phyloP scores from a whole-genome alignment of 768 basidiomycete genomes.

The Chiua virens region DNA sequence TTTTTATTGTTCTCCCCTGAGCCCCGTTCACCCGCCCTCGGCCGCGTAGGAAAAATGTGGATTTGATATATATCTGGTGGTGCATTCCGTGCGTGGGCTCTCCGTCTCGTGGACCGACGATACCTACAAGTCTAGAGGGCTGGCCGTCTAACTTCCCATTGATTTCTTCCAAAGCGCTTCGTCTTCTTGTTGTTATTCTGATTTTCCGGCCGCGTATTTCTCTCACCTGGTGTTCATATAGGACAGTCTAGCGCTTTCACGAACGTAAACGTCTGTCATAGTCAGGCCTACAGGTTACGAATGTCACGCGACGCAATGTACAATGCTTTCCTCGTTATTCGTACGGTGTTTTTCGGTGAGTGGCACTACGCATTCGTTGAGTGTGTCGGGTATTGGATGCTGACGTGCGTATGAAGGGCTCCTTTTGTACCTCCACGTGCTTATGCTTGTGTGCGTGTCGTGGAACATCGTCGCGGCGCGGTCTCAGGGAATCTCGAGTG shows the following conservation, averaged over 20 bases:
- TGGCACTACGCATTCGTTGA: neutral
- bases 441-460: conserved; percentile 54
- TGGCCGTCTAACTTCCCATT: conserved; percentile 8
- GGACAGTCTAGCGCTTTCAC: conserved; percentile 10
- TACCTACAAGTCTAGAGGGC: conserved; percentile 5
- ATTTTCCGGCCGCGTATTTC: neutral
- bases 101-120: conserved; percentile 23
- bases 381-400: neutral
- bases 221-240: neutral
- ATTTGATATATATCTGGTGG: conserved; percentile 12
- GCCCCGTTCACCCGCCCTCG: neutral
- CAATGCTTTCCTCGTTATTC: conserved; percentile 56
- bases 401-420: conserved; percentile 30
- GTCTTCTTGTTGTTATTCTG: neutral
- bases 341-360: conserved; percentile 60
- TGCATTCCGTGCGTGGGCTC: neutral
- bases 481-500: conserved; percentile 39
- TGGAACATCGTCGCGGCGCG: conserved; percentile 52
- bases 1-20: conserved; percentile 21
- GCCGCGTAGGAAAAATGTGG: conserved; percentile 6
- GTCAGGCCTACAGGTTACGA: conserved; percentile 1
- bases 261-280: conserved; percentile 4
- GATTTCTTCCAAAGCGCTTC: neutral
- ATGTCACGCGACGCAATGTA: conserved; percentile 32
- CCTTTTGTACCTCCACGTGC: conserved; percentile 49